Percentiles rank a stretch among this genome's conserved stretches.
Evolutionary conservation across 768 basidiomycete species (phyloP).

Genomic region (Dioszegia crocea): DNA sequence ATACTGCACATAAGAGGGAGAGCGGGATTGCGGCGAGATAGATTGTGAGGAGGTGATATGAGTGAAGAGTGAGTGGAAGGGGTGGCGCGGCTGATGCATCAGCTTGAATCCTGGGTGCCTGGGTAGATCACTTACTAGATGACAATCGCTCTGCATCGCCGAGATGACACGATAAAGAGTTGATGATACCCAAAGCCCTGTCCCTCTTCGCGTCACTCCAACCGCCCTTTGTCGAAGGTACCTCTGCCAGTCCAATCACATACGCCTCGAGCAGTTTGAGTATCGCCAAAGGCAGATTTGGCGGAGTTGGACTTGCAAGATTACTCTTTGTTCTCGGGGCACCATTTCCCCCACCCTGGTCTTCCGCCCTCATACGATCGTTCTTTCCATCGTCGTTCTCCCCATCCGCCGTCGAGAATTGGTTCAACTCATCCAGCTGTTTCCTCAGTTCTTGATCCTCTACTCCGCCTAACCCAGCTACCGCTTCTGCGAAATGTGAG

Average conservation of each 20-base stretch:
- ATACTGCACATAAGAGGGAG: constrained; percentile 39
- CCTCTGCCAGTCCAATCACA: constrained; percentile 34
- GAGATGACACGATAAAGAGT: constrained; percentile 29
- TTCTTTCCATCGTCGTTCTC: constrained; percentile 7
- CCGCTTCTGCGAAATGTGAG: constrained; percentile 23
- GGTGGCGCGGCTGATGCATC: constrained; percentile 41
- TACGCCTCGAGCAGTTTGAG: constrained; percentile 45
- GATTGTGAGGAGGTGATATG: constrained; percentile 42
- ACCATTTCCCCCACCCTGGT: background rate
- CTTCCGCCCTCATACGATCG: background rate
- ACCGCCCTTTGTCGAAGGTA: constrained; percentile 22
- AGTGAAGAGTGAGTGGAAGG: constrained; percentile 43
- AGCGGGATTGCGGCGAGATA: constrained; percentile 45
- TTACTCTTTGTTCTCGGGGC: constrained; percentile 25
- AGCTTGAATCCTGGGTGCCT: background rate
- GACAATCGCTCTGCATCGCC: constrained; percentile 42
- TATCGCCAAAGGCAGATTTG: constrained; percentile 42
- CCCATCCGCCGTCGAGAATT: constrained; percentile 1
- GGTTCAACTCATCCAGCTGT: constrained; percentile 36
- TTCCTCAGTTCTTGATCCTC: constrained; percentile 30
- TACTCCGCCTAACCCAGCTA: constrained; percentile 9
- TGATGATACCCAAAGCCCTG: constrained; percentile 34
- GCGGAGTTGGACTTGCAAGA: constrained; percentile 33
- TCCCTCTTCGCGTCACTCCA: constrained; percentile 45
- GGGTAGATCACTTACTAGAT: constrained; percentile 35